phyloP scores from a whole-genome alignment of 1,284 basidiomycete species.

The Wolfiporia cocos region DNA sequence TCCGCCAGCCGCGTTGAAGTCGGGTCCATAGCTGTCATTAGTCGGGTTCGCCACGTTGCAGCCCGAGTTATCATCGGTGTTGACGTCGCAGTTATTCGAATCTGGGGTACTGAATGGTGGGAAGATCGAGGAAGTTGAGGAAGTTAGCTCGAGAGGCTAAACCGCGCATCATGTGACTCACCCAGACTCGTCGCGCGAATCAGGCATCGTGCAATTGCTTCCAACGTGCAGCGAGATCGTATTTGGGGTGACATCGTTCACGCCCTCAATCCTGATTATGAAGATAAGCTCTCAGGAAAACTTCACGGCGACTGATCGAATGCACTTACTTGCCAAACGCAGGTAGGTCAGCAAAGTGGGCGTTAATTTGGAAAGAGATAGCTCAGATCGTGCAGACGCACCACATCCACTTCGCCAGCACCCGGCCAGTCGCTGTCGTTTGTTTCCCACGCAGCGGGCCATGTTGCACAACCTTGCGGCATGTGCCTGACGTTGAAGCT shows the following conservation, averaged over 20 bases:
- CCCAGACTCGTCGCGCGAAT: conserved; percentile 17
- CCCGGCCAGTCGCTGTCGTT: conserved; percentile 28
- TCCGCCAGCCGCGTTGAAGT: conserved; percentile 54
- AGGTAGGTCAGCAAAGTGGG: no score
- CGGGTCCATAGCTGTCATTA: conserved; percentile 44
- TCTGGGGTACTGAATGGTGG: conserved; percentile 11
- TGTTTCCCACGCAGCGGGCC: conserved; percentile 53
- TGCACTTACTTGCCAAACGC: no score
- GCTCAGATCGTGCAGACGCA: conserved; percentile 26
- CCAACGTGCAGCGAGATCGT: conserved; percentile 50
- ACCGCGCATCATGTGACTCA: conserved; percentile 15
- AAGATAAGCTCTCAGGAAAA: no score
- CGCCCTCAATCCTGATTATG: conserved; percentile 55
- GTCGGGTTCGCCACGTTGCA: conserved; percentile 50
- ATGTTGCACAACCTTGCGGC: conserved; percentile 61
- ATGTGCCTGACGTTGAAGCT: conserved; percentile 47
- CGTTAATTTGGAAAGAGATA: no score
- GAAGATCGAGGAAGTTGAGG: no score
- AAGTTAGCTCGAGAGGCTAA: no score
- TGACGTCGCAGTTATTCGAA: conserved; percentile 44
- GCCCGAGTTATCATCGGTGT: conserved; percentile 52
- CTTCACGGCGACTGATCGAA: no score
- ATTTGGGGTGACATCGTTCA: conserved; percentile 44
- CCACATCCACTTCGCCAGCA: conserved; percentile 29
- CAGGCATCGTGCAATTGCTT: conserved; percentile 34